Percentiles rank a stretch among this genome's conserved stretches.
phyloP scores from a whole-genome alignment of 495 filamentous ascomycete species.

The Neurospora tetraspora region DNA sequence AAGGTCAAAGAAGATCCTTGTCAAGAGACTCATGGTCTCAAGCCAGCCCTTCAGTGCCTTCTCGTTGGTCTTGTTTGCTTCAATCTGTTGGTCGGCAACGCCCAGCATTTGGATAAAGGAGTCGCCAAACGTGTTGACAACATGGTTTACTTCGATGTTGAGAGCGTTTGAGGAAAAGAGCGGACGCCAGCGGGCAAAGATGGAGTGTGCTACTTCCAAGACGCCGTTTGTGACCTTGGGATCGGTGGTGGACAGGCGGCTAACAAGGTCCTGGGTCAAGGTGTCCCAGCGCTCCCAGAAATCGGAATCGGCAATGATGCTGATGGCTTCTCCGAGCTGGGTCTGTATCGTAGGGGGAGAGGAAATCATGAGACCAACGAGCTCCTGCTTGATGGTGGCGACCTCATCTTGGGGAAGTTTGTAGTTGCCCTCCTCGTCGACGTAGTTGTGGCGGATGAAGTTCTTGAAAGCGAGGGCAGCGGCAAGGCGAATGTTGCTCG shows the following conservation, averaged over 20 bases:
- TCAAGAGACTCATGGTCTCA: constrained; percentile 70
- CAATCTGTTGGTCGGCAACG: constrained; percentile 68
- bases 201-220: constrained; percentile 92
- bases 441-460: constrained; percentile 86
- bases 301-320: constrained; percentile 93
- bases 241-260: constrained; percentile 68
- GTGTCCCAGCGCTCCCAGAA: constrained; percentile 96
- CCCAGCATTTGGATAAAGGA: constrained; percentile 73
- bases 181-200: constrained; percentile 93
- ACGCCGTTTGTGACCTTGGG: constrained; percentile 81
- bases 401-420: constrained; percentile 76
- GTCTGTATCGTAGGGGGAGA: constrained; percentile 79
- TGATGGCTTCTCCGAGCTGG: constrained; percentile 92
- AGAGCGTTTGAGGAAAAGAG: constrained; percentile 84
- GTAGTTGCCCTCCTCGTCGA: constrained; percentile 86
- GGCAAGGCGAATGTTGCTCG: constrained; percentile 71
- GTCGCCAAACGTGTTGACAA: constrained; percentile 67
- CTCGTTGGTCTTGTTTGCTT: constrained; percentile 64
- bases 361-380: constrained; percentile 93
- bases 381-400: constrained; percentile 76
- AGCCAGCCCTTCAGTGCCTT: constrained; percentile 62
- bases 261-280: constrained; percentile 78
- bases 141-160: constrained; percentile 90
- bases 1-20: constrained; percentile 90
- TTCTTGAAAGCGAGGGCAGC: constrained; percentile 97